Evolutionary conservation across 2,329 filamentous ascomycete genomes (phyloP).

Genomic region (Hymenoscyphus fructigenus): DNA sequence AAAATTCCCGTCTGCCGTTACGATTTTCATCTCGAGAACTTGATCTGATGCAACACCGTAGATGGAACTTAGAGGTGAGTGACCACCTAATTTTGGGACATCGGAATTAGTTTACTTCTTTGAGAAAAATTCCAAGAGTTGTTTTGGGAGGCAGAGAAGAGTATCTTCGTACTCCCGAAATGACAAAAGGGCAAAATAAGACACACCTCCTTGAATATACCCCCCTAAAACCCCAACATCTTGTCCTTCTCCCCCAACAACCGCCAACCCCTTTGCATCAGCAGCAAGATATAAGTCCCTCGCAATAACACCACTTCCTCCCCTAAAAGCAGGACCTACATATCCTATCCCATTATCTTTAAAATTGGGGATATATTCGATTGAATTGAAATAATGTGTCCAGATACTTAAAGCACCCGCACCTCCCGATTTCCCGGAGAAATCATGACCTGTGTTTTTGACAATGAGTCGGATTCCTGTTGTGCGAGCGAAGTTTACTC

Average conservation of each 20-base stretch:
- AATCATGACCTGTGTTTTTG: slow-evolving; percentile 28
- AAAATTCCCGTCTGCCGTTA: slow-evolving; percentile 51
- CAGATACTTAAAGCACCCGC: slow-evolving; percentile 51
- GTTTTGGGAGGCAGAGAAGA: slow-evolving; percentile 53
- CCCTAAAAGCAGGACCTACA: slow-evolving; percentile 38
- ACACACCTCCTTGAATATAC: slow-evolving; percentile 43
- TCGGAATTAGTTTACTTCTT: no score
- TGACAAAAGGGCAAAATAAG: no score
- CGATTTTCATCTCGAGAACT: slow-evolving; percentile 55
- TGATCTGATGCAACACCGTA: slow-evolving; percentile 63
- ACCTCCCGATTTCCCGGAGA: slow-evolving; percentile 32
- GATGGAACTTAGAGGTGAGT: slow-evolving; percentile 51
- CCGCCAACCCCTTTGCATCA: slow-evolving; percentile 43
- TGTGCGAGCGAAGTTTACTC: slow-evolving; percentile 44
- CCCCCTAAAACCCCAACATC: slow-evolving; percentile 39
- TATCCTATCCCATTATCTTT: slow-evolving; percentile 26
- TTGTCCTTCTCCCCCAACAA: slow-evolving; percentile 51
- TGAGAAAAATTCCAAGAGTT: slow-evolving; percentile 13
- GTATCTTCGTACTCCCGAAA: background rate
- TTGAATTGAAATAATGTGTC: slow-evolving; percentile 46
- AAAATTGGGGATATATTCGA: slow-evolving; percentile 39
- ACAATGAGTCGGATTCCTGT: slow-evolving; percentile 41
- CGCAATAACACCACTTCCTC: slow-evolving; percentile 47
- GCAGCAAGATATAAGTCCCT: slow-evolving; percentile 43
- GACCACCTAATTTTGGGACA: slow-evolving; percentile 48